Evolutionary conservation across 768 basidiomycete genomes (phyloP).

Genomic region (Cubamyces lactineus): DNA sequence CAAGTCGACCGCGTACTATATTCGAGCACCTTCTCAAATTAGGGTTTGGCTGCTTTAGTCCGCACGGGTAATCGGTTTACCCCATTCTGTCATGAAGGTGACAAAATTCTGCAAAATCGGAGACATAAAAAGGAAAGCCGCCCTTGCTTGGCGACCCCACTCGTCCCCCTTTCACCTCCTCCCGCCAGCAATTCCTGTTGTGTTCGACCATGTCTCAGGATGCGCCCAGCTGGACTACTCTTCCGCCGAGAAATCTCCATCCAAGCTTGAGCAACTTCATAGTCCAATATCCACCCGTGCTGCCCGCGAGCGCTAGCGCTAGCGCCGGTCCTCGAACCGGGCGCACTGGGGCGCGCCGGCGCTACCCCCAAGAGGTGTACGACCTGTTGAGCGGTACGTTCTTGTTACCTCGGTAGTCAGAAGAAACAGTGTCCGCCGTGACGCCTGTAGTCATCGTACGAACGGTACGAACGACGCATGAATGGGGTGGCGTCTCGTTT

Average conservation of each 20-base stretch:
- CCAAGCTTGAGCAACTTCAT: neutral
- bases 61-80: neutral
- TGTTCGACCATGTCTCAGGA: neutral
- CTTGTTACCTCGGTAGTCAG: neutral
- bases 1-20: slow-evolving; percentile 1
- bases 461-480: too few relatives aligned
- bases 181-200: neutral
- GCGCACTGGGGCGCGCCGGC: slow-evolving; percentile 2
- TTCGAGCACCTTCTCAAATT: neutral
- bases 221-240: slow-evolving; percentile 11
- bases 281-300: neutral
- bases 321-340: neutral
- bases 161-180: neutral
- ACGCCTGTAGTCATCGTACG: too few relatives aligned
- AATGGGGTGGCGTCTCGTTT: neutral
- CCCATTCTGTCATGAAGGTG: neutral
- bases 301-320: neutral
- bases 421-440: neutral
- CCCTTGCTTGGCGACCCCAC: neutral
- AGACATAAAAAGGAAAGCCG: neutral
- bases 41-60: neutral
- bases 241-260: neutral
- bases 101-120: too few relatives aligned
- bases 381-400: slow-evolving; percentile 15
- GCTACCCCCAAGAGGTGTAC: slow-evolving; percentile 8